Evolutionary conservation across 306 rosid species (phyloP), one percentile per base, ranked within the genome.

Genomic region (Calophaca sinica): DNA sequence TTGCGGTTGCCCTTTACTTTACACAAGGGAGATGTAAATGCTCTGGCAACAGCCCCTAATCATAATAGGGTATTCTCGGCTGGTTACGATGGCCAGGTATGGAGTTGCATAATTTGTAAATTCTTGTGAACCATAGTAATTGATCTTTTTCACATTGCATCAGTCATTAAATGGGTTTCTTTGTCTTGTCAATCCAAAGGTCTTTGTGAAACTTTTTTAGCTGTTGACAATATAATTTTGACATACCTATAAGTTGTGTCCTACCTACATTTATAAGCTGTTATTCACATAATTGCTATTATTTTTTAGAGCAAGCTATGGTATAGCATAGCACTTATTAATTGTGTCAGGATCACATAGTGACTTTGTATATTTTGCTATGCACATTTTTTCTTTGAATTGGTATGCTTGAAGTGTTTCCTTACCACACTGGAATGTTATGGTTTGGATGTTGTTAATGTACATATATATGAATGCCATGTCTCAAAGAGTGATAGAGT

Each of bases 21-120:
- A 64, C 99, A 96, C 85, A 90, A 92, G 74, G 99, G 99, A 57
- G 92, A 89, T 73, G 98, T 82, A 59, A 87, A 90, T 74, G 92
- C 92, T 7, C 84, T 96, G 73, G 98, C 96, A 70, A 97, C 89
- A 5, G 76, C 97, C 13, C 99, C 99, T 31, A 85, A 87, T 78
- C 96, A 96, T 65, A 85, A 84, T 70, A 79, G 91, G 84, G 91
- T 96, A 68, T 96, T 85, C 70, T 96, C 99, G 59, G 93, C 97
- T n/a, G 99, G 99, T 67, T 85, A 98, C 14, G 99, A 96, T 85
- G 99, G 99, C 76, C 87, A 96, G 99, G 99, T 96, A 88, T 58
- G 10, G 60, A 48, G 76, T 70, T 79, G 64, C 69, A 58, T 31
- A 26, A 57, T 20, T 42, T 20, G 65, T 72, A 7, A 65, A 8